Percentiles rank a stretch among this genome's conserved stretches.
Evolutionary conservation across 139 green algal genomes (phyloP).

Genomic region (Penium margaritaceum): DNA sequence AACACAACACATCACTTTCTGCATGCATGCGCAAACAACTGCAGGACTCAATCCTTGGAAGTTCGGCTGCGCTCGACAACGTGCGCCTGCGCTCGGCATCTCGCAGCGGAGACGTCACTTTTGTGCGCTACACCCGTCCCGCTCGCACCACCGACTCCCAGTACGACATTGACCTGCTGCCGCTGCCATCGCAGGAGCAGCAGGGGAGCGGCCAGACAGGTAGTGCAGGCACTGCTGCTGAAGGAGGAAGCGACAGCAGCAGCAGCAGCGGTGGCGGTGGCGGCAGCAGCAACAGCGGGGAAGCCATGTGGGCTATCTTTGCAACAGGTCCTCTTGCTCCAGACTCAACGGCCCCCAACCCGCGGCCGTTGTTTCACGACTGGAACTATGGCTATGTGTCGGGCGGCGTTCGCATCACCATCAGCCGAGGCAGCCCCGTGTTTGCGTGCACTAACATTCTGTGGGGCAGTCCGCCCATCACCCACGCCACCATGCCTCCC

Average conservation of each 20-base stretch:
- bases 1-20: no score
- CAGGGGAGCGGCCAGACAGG: no score
- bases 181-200: no score
- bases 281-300: no score
- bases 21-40: no score
- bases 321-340: slow-evolving; percentile 15
- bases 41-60: slow-evolving; percentile 15
- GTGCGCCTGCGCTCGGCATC: neutral
- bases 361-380: slow-evolving; percentile 13
- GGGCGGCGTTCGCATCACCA: slow-evolving; percentile 12
- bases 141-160: neutral
- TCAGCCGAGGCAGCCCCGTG: neutral
- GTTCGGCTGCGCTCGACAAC: slow-evolving; percentile 12
- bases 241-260: no score
- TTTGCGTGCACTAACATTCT: neutral
- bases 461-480: slow-evolving; percentile 1
- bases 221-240: no score
- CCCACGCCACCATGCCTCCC: slow-evolving; percentile 17
- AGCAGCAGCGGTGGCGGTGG: no score
- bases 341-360: neutral
- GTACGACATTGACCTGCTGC: slow-evolving; percentile 15
- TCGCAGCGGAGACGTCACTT: slow-evolving; percentile 22
- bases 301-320: slow-evolving; percentile 22
- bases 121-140: slow-evolving; percentile 8
- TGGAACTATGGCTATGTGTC: neutral